These are phyloP conservation scores for Sordaria brevicollis DNA, from an alignment of 495 filamentous ascomycete species.

Conservation along the genomic window DNA sequence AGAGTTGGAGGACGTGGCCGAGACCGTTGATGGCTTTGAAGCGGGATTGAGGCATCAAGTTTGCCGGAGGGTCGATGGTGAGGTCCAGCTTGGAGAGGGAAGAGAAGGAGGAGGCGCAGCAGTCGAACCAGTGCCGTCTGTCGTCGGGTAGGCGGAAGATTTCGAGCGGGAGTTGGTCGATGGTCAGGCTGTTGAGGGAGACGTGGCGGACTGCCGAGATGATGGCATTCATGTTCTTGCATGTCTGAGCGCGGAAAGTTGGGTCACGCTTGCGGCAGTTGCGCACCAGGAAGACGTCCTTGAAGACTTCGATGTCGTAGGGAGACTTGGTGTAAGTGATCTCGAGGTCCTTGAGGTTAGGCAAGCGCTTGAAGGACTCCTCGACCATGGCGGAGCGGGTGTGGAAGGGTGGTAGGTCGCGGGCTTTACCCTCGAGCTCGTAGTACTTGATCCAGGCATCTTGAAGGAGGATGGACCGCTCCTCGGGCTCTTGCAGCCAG, in stretches of 20 bases:
- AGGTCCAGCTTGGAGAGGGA: slow-evolving; percentile 28
- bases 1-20: slow-evolving; percentile 33
- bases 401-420: slow-evolving; percentile 28
- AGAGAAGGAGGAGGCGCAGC: slow-evolving; percentile 31
- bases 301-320: slow-evolving; percentile 25
- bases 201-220: slow-evolving; percentile 31
- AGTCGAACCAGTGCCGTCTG: slow-evolving; percentile 33
- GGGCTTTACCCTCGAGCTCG: slow-evolving; percentile 26
- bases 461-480: slow-evolving; percentile 25
- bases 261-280: slow-evolving; percentile 32
- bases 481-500: slow-evolving; percentile 29
- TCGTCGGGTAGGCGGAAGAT: slow-evolving; percentile 28
- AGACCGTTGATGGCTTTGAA: slow-evolving; percentile 34
- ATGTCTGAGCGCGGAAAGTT: slow-evolving; percentile 20
- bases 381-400: slow-evolving; percentile 27
- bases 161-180: slow-evolving; percentile 37
- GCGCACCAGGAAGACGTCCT: slow-evolving; percentile 29
- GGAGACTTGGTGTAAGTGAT: slow-evolving; percentile 34
- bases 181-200: slow-evolving; percentile 27
- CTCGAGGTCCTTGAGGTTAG: slow-evolving; percentile 33
- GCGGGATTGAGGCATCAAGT: slow-evolving; percentile 23
- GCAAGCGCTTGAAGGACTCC: slow-evolving; percentile 30
- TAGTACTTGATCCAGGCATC: slow-evolving; percentile 27
- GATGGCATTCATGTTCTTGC: slow-evolving; percentile 33
- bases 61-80: slow-evolving; percentile 26